phyloP scores from a whole-genome alignment of 768 basidiomycete genomes.

The Panus rudis region DNA sequence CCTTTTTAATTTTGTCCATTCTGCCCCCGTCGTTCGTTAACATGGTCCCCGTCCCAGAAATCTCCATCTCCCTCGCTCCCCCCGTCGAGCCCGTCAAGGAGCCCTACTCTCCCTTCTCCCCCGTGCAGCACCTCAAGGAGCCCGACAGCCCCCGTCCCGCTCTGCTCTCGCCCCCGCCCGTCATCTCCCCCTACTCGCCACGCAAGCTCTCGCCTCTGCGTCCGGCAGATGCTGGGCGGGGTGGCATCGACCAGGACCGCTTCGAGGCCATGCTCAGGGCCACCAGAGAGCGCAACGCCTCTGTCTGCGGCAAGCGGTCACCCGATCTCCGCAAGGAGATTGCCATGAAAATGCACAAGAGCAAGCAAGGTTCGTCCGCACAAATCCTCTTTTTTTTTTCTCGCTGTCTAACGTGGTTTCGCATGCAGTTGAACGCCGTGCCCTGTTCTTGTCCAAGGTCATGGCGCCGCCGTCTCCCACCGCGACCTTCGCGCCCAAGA shows the following conservation, averaged over 20 bases:
- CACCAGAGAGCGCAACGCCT: slow-evolving; percentile 48
- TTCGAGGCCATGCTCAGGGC: slow-evolving; percentile 60
- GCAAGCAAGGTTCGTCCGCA: slow-evolving; percentile 57
- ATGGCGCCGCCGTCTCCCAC: slow-evolving; percentile 59
- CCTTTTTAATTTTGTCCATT: slow-evolving; percentile 10
- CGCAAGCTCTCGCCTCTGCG: slow-evolving; percentile 47
- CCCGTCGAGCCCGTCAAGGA: slow-evolving; percentile 44
- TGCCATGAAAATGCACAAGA: slow-evolving; percentile 62
- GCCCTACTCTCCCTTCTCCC: slow-evolving; percentile 58
- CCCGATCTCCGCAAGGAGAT: slow-evolving; percentile 69
- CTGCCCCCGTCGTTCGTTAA: slow-evolving; percentile 38
- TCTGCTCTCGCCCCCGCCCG: slow-evolving; percentile 52
- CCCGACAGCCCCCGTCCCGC: slow-evolving; percentile 51
- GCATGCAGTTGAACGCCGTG: slow-evolving; percentile 61
- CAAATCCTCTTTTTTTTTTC: background rate
- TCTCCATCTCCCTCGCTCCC: slow-evolving; percentile 63
- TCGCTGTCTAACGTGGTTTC: slow-evolving; percentile 1
- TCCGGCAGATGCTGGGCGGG: slow-evolving; percentile 32
- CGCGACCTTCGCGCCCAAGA: slow-evolving; percentile 51
- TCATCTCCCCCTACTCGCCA: slow-evolving; percentile 31
- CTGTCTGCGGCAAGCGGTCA: slow-evolving; percentile 37
- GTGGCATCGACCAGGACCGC: slow-evolving; percentile 54
- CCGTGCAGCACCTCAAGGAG: slow-evolving; percentile 21
- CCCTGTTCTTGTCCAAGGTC: slow-evolving; percentile 68
- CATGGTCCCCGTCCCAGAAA: slow-evolving; percentile 48